phyloP scores from a whole-genome alignment of 2,329 filamentous ascomycete species.

The Colletotrichum sp. region DNA sequence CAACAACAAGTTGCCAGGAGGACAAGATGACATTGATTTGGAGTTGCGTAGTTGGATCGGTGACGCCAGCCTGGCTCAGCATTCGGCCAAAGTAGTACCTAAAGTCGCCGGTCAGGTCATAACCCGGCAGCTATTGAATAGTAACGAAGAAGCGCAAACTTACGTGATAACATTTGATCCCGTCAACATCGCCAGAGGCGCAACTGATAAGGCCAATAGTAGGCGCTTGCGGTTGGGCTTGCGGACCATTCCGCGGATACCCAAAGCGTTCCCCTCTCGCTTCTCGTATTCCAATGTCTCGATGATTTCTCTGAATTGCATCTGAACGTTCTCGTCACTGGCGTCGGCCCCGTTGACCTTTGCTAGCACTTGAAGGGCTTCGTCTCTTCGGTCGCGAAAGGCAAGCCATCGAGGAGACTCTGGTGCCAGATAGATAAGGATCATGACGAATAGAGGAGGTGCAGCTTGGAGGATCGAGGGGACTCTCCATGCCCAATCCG shows the following conservation, averaged over 20 bases:
- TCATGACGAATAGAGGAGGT: constrained; percentile 11
- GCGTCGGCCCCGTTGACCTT: neutral
- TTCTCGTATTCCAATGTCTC: constrained; percentile 8
- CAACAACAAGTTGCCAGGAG: constrained; percentile 24
- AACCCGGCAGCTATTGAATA: fast-evolving
- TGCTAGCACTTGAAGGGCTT: constrained; percentile 2
- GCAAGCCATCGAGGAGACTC: neutral
- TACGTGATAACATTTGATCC: constrained; percentile 16
- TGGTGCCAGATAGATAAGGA: neutral
- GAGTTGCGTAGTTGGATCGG: constrained; percentile 18
- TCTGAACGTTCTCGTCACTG: neutral
- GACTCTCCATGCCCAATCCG: constrained; percentile 20
- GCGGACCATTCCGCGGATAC: neutral
- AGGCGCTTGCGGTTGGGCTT: neutral
- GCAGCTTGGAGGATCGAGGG: constrained; percentile 23
- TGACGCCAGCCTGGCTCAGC: constrained; percentile 1
- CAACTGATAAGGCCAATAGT: neutral
- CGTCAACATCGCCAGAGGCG: constrained; percentile 13
- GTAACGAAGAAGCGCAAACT: fast-evolving
- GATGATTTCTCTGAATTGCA: constrained; percentile 6
- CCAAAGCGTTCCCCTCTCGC: neutral
- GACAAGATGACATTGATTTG: constrained; percentile 25
- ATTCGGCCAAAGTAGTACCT: constrained; percentile 15
- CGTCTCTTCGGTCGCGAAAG: constrained; percentile 3
- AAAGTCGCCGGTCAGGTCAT: neutral